phyloP scores from a whole-genome alignment of 768 basidiomycete genomes.

The Pleurotus giganteus region DNA sequence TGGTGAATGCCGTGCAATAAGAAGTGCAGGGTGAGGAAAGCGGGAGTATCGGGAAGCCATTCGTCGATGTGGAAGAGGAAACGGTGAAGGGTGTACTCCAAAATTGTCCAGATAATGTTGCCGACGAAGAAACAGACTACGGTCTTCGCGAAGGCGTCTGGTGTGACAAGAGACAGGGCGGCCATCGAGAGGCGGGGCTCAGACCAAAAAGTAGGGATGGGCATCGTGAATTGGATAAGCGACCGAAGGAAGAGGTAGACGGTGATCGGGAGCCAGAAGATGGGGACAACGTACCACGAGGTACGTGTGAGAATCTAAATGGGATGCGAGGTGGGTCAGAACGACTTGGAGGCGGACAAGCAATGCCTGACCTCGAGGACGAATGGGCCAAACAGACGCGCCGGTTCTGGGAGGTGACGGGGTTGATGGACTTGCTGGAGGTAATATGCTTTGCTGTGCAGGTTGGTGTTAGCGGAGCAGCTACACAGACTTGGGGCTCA shows the following conservation, averaged over 20 bases:
- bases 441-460: conserved; percentile 85
- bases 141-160: conserved; percentile 51
- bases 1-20: conserved; percentile 95
- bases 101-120: conserved; percentile 88
- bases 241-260: conserved; percentile 79
- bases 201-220: conserved; percentile 61
- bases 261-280: conserved; percentile 89
- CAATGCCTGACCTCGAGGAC: conserved; percentile 66
- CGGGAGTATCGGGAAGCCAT: conserved; percentile 77
- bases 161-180: conserved; percentile 45
- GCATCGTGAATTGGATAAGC: conserved; percentile 74
- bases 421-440: conserved; percentile 97
- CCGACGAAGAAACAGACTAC: conserved; percentile 76
- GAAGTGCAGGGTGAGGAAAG: conserved; percentile 86
- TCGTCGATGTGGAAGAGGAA: conserved; percentile 97
- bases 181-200: conserved; percentile 56
- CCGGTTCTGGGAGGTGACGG: conserved; percentile 78
- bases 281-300: conserved; percentile 90
- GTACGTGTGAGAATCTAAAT: conserved; percentile 76
- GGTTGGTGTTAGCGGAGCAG: conserved; percentile 5
- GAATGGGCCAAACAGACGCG: conserved; percentile 81
- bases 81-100: conserved; percentile 92
- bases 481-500: conserved; percentile 24
- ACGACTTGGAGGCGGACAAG: neutral
- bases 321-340: neutral